These are phyloP conservation scores for Saccharum spontaneum DNA, from an alignment of 176 grass and related monocot genomes.

Conservation along the genomic window DNA sequence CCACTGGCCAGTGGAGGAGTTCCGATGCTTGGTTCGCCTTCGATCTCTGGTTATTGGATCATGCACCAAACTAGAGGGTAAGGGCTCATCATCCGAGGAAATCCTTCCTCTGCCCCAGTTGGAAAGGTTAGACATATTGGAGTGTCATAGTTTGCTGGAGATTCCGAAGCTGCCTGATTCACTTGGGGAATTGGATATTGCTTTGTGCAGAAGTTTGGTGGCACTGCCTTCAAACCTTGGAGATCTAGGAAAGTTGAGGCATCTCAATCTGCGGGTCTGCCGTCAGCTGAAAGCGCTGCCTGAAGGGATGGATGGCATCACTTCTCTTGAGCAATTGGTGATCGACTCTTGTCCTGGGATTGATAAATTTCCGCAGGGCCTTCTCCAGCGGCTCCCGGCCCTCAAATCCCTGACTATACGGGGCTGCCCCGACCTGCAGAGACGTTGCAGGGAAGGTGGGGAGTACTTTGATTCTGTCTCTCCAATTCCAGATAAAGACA, in stretches of 20 bases:
- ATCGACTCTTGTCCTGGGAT: rapidly evolving
- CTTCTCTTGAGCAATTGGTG: background rate
- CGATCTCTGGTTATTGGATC: rapidly evolving
- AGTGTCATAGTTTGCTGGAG: background rate
- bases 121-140: rapidly evolving
- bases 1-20: background rate
- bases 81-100: background rate
- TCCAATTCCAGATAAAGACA: background rate
- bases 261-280: rapidly evolving
- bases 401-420: rapidly evolving
- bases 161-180: background rate
- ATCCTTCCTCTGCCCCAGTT: background rate
- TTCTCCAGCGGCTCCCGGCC: background rate
- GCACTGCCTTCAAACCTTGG: background rate
- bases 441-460: background rate
- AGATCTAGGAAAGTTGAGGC: background rate
- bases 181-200: rapidly evolving
- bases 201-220: rapidly evolving
- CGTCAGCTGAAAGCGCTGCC: background rate
- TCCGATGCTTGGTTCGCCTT: background rate
- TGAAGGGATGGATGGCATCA: constrained; percentile 4
- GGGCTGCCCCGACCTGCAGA: background rate
- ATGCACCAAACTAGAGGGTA: background rate
- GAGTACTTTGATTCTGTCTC: background rate
- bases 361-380: background rate